Evolutionary conservation across 1,284 basidiomycete species (phyloP).

Genomic region (Erythrobasidium hasegawianum): DNA sequence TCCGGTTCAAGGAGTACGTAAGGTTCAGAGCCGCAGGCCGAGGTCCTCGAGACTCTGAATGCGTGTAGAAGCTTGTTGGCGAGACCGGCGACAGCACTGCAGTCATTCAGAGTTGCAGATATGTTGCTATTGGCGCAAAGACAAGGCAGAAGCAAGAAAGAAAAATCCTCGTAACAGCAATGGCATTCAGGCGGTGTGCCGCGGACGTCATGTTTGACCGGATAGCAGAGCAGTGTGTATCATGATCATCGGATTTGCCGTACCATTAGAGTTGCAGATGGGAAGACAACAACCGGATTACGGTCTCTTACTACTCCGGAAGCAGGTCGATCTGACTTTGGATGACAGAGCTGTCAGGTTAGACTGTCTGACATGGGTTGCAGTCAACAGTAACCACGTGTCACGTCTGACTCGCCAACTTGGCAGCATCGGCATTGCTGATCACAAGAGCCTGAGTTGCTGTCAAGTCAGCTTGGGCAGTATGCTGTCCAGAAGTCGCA

Average conservation of each 20-base stretch:
- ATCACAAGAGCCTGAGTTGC: conserved; percentile 10
- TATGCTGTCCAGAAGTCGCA: neutral
- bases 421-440: conserved; percentile 30
- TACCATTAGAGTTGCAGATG: no score
- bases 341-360: no score
- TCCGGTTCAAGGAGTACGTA: conserved; percentile 18
- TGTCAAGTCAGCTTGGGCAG: neutral
- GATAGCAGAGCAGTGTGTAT: no score
- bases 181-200: no score
- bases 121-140: neutral
- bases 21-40: conserved; percentile 22
- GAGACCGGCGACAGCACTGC: neutral
- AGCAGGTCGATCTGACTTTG: no score
- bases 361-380: no score
- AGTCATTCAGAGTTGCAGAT: neutral
- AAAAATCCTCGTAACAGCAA: neutral
- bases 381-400: no score
- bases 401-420: conserved; percentile 8
- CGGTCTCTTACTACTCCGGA: no score
- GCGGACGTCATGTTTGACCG: no score
- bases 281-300: neutral
- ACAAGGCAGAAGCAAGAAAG: neutral
- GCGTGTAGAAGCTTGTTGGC: neutral
- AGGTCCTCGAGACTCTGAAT: neutral
- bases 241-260: no score